These are phyloP conservation scores for Ascomycota sp. DNA, from an alignment of 2,329 filamentous ascomycete genomes.

Conservation along the genomic window DNA sequence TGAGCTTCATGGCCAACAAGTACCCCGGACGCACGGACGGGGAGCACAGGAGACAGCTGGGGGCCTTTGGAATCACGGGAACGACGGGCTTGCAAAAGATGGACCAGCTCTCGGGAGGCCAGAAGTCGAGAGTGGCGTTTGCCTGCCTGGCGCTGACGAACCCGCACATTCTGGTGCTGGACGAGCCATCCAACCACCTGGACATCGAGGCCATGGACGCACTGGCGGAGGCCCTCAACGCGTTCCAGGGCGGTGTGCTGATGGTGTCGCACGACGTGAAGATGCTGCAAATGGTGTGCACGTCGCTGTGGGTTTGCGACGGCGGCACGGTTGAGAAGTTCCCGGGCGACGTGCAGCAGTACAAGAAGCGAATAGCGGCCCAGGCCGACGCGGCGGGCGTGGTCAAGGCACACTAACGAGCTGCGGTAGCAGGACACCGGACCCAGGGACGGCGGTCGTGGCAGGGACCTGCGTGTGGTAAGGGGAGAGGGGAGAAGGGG, in stretches of 20 bases:
- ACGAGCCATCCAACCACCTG: slow-evolving; percentile 95
- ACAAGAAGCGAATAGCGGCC: slow-evolving; percentile 88
- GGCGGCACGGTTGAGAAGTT: slow-evolving; percentile 90
- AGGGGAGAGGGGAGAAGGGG: too few species aligned
- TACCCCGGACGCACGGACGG: slow-evolving; percentile 88
- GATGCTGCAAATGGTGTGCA: slow-evolving; percentile 93
- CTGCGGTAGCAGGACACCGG: not conserved
- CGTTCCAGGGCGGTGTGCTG: slow-evolving; percentile 84
- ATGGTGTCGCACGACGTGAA: slow-evolving; percentile 99
- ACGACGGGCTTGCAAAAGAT: slow-evolving; percentile 96
- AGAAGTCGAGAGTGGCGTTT: slow-evolving; percentile 96
- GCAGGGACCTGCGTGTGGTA: too few species aligned
- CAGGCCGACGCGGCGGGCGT: slow-evolving; percentile 81
- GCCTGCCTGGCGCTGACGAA: slow-evolving; percentile 87
- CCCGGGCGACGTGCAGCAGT: slow-evolving; percentile 80
- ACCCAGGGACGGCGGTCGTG: too few species aligned
- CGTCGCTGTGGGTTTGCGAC: slow-evolving; percentile 90
- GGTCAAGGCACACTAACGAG: slow-evolving; percentile 40
- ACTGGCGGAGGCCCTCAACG: slow-evolving; percentile 59
- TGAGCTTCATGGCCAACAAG: slow-evolving; percentile 85
- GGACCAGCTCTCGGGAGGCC: slow-evolving; percentile 81
- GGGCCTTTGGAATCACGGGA: slow-evolving; percentile 76
- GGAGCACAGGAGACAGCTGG: slow-evolving; percentile 87
- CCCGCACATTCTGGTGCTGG: slow-evolving; percentile 90
- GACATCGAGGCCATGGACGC: slow-evolving; percentile 99